Conservation (phyloP, 768 basidiomycete genomes). For the Trametes meyenii region DNA sequence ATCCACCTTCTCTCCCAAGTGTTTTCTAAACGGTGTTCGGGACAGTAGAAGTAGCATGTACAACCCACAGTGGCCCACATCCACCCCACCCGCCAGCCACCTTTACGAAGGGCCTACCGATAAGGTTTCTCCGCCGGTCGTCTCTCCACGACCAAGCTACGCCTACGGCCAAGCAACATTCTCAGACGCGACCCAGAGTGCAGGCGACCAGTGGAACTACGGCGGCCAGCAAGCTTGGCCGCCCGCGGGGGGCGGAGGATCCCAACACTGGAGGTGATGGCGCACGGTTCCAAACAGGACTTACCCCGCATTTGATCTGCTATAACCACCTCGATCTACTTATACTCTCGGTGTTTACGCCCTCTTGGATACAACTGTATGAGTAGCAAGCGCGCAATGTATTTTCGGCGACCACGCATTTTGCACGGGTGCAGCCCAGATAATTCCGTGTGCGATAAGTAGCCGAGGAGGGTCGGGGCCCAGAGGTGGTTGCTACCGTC, state of each 20-base stretch:
- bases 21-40: background rate
- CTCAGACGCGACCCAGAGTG: slow-evolving; percentile 3
- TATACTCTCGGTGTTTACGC: background rate
- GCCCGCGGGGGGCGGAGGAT: background rate
- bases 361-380: background rate
- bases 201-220: background rate
- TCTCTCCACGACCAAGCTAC: slow-evolving; percentile 19
- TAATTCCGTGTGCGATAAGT: background rate
- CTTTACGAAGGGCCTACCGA: background rate
- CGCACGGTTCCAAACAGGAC: background rate
- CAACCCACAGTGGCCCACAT: slow-evolving; percentile 1
- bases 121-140: background rate
- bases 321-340: background rate
- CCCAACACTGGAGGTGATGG: slow-evolving; percentile 7
- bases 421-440: background rate
- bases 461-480: background rate
- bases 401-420: background rate
- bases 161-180: slow-evolving; percentile 16
- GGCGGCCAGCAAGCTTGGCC: background rate
- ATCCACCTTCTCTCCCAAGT: too few species aligned
- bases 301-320: slow-evolving; percentile 13
- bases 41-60: background rate
- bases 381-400: background rate
- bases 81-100: background rate
- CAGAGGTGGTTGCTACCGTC: background rate